phyloP scores from a whole-genome alignment of 805 yeast species.

The Saturnispora mendoncae region DNA sequence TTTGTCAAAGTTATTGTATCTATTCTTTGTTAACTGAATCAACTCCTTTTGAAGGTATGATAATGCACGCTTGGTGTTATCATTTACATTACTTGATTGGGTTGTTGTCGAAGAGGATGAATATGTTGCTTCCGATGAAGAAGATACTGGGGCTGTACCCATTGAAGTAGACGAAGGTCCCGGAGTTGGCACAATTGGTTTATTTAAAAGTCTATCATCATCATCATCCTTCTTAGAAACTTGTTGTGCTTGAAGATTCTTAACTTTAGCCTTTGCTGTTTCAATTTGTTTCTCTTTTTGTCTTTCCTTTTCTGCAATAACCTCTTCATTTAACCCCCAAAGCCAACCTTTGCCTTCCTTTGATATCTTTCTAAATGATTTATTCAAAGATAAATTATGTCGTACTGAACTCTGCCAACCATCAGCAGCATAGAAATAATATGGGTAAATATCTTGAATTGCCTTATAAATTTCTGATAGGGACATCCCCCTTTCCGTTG shows the following conservation, averaged over 20 bases:
- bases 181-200: too few species aligned
- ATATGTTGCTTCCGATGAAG: constrained; percentile 5
- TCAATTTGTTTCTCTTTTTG: constrained; percentile 56
- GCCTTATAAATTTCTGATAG: constrained; percentile 79
- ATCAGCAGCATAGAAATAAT: constrained; percentile 86
- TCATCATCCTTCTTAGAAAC: constrained; percentile 8
- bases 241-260: constrained; percentile 11
- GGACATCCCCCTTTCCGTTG: constrained; percentile 67
- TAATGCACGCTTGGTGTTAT: constrained; percentile 64
- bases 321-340: constrained; percentile 87
- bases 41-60: constrained; percentile 81
- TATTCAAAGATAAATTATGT: constrained; percentile 80
- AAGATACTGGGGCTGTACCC: constrained; percentile 11
- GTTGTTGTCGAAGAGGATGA: constrained; percentile 7
- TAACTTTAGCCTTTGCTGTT: constrained; percentile 33
- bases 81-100: constrained; percentile 20
- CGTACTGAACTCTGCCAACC: constrained; percentile 97
- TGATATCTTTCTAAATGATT: constrained; percentile 71
- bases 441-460: constrained; percentile 82
- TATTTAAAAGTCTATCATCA: too few species aligned
- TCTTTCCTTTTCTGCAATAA: constrained; percentile 72
- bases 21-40: constrained; percentile 66
- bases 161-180: too few species aligned
- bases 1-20: constrained; percentile 60
- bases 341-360: constrained; percentile 92